Percentiles rank a stretch among this genome's conserved stretches.
Conservation (phyloP, 2,329 filamentous ascomycete genomes). For the Dothistroma pini region DNA sequence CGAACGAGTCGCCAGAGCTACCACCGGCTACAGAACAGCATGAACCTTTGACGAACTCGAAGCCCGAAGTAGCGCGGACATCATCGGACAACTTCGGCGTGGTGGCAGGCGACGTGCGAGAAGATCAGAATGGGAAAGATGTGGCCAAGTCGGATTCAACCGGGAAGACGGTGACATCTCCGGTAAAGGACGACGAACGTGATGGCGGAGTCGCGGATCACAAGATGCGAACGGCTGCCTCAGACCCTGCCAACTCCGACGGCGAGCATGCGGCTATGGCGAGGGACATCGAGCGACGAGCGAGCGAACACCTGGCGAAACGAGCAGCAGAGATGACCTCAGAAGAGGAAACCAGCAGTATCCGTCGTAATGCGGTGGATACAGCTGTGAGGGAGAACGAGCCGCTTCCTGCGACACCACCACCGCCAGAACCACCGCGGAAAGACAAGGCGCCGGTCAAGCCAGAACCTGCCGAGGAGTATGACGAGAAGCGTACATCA, state of each 20-base stretch:
- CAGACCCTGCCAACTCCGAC: neutral
- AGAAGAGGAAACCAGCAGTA: conserved; percentile 5
- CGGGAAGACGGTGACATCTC: conserved; percentile 6
- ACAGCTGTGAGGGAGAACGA: conserved; percentile 13
- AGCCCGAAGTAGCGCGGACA: conserved; percentile 12
- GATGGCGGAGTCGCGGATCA: neutral
- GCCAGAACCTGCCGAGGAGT: conserved; percentile 17
- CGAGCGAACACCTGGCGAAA: conserved; percentile 31
- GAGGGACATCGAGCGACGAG: conserved; percentile 28
- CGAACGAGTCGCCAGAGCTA: conserved; percentile 18
- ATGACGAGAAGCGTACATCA: conserved; percentile 32
- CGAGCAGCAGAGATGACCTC: conserved; percentile 28
- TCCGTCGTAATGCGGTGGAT: conserved; percentile 1
- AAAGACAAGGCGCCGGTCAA: conserved; percentile 27
- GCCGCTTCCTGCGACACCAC: conserved; percentile 27
- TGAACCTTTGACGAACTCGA: conserved; percentile 16
- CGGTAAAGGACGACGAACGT: neutral
- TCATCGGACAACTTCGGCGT: conserved; percentile 16
- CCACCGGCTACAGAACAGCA: conserved; percentile 14
- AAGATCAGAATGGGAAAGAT: conserved; percentile 4
- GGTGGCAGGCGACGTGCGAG: conserved; percentile 5
- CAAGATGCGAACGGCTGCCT: neutral
- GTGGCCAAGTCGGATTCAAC: conserved; percentile 1
- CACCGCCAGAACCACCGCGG: conserved; percentile 30
- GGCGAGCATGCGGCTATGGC: conserved; percentile 14